Evolutionary conservation across 257 asterid genomes (phyloP).

Genomic region (Orobanche coerulescens): DNA sequence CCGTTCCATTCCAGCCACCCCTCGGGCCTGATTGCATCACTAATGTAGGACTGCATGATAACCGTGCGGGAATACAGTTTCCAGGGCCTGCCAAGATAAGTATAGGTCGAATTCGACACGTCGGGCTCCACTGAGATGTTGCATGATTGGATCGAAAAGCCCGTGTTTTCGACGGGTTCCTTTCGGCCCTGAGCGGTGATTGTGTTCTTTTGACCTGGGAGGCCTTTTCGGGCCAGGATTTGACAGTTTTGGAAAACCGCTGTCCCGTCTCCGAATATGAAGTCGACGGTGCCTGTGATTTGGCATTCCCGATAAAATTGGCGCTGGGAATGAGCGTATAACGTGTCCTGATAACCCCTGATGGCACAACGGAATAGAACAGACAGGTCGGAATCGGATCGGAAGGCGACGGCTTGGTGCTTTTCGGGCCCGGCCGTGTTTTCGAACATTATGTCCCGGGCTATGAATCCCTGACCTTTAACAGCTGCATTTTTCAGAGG

Average conservation of each 20-base stretch:
- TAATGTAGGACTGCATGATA: not conserved
- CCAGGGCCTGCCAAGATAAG: slow-evolving; percentile 1
- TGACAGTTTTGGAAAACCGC: not conserved
- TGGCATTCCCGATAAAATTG: slow-evolving; percentile 2
- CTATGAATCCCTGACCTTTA: not conserved
- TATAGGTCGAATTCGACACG: not conserved
- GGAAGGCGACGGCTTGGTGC: slow-evolving; percentile 8
- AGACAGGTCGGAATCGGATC: not conserved
- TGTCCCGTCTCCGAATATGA: slow-evolving; percentile 2
- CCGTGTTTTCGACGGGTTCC: slow-evolving; percentile 7
- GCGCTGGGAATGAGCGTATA: slow-evolving; percentile 3
- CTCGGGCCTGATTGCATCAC: not conserved
- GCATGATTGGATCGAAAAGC: slow-evolving; percentile 3
- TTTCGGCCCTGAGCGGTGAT: not conserved
- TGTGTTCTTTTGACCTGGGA: not conserved
- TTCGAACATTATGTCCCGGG: slow-evolving; percentile 2
- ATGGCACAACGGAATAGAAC: not conserved
- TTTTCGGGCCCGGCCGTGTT: slow-evolving; percentile 1
- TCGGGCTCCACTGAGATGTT: slow-evolving; percentile 1
- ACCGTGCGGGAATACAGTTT: not conserved
- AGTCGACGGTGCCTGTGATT: not conserved
- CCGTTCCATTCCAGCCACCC: slow-evolving; percentile 4
- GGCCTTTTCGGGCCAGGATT: not conserved
- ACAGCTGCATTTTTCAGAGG: not conserved
- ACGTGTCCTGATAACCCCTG: not conserved